Evolutionary conservation across 495 filamentous ascomycete genomes (phyloP).

Genomic region (Letharia lupina): DNA sequence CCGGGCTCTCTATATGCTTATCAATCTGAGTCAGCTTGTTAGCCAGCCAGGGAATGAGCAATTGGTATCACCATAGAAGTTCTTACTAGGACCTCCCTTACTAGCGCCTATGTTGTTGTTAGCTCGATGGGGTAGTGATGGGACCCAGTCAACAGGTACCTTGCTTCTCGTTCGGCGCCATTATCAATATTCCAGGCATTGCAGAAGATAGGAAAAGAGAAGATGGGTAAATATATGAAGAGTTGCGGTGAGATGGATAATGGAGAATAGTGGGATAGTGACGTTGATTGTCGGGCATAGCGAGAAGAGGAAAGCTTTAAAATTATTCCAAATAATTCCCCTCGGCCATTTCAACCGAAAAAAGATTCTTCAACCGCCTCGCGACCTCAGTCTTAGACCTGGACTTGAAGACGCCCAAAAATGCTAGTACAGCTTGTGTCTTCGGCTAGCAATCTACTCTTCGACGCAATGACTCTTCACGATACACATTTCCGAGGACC

Average conservation of each 20-base stretch:
- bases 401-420: background rate
- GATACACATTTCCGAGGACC: background rate
- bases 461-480: background rate
- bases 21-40: background rate
- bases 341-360: slow-evolving; percentile 1
- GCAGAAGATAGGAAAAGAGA: background rate
- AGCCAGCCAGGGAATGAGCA: background rate
- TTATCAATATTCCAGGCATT: background rate
- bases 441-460: background rate
- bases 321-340: slow-evolving; percentile 3
- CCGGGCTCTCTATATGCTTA: slow-evolving; percentile 4
- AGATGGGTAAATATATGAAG: background rate
- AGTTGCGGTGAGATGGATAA: background rate
- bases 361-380: no score
- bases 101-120: background rate
- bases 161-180: background rate
- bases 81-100: background rate
- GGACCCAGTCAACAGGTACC: background rate
- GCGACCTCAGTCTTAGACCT: background rate
- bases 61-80: background rate
- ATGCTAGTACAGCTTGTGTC: background rate
- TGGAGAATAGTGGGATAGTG: background rate
- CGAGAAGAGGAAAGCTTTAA: background rate
- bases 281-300: background rate
- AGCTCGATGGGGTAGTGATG: background rate